A percentile compares a stretch with the other conserved stretches of the same genome.
Conservation (phyloP, 1,139 yeast species). For the Tardiomyces digboiensis region DNA sequence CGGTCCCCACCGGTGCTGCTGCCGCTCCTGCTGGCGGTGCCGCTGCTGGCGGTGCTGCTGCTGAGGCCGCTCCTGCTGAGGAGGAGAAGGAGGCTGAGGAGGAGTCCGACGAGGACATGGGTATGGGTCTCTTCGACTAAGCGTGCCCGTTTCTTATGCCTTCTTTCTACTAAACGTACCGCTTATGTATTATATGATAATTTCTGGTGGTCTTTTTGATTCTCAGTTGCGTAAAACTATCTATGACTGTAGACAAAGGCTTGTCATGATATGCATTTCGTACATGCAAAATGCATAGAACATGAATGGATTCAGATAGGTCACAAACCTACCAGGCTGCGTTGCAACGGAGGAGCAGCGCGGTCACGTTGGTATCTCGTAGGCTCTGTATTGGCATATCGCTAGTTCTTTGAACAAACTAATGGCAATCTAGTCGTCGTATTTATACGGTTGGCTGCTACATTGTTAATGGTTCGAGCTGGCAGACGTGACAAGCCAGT, state of each 20-base stretch:
- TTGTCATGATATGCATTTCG: too few relatives aligned
- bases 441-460: background rate
- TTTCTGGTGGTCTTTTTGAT: background rate
- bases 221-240: too few relatives aligned
- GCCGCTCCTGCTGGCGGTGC: conserved; percentile 66
- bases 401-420: too few relatives aligned
- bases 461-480: background rate
- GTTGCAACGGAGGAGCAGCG: too few relatives aligned
- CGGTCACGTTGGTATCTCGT: too few relatives aligned
- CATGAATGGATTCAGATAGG: too few relatives aligned
- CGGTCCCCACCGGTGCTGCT: conserved; percentile 98
- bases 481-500: background rate
- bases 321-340: too few relatives aligned
- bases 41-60: conserved; percentile 59
- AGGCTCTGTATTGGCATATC: too few relatives aligned
- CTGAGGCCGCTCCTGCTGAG: conserved; percentile 60
- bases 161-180: too few relatives aligned
- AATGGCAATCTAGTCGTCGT: background rate
- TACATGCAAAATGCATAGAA: too few relatives aligned
- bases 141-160: too few relatives aligned
- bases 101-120: conserved; percentile 31
- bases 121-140: conserved; percentile 32
- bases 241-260: too few relatives aligned
- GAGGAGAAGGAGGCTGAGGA: conserved; percentile 22
- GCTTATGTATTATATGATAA: background rate